phyloP scores from a whole-genome alignment of 2,329 filamentous ascomycete species.

The Fusarium robinianum region DNA sequence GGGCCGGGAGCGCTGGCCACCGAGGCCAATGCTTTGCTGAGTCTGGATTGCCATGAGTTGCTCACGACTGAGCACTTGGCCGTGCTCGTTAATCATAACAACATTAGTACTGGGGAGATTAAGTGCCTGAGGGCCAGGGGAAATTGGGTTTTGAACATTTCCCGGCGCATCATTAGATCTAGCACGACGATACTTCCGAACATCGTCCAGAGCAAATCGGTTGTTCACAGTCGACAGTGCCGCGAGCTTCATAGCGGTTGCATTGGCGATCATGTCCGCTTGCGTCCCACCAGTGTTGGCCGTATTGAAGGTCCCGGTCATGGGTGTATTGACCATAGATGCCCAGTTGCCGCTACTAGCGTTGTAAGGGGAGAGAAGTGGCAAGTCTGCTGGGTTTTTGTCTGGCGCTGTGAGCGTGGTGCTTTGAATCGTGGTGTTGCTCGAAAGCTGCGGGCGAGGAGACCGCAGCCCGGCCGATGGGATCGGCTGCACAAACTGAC shows the following conservation, averaged over 20 bases:
- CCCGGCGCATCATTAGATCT: conserved; percentile 83
- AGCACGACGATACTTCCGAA: conserved; percentile 91
- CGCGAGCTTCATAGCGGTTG: conserved; percentile 97
- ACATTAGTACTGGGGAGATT: conserved; percentile 74
- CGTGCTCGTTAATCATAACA: conserved; percentile 93
- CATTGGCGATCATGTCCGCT: conserved; percentile 98
- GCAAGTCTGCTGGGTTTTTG: conserved; percentile 70
- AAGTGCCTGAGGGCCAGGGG: conserved; percentile 66
- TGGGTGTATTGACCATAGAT: conserved; percentile 96
- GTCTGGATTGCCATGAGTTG: conserved; percentile 82
- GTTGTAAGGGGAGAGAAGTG: conserved; percentile 82
- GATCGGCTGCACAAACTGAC: conserved; percentile 87
- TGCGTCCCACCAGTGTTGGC: conserved; percentile 63
- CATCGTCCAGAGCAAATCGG: conserved; percentile 93
- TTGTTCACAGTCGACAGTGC: conserved; percentile 98
- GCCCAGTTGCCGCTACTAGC: conserved; percentile 92
- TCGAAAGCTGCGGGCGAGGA: conserved; percentile 70
- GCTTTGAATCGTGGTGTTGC: conserved; percentile 75
- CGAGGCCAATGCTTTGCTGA: conserved; percentile 64
- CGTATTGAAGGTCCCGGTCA: conserved; percentile 81
- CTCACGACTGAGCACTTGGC: conserved; percentile 82
- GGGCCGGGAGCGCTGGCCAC: conserved; percentile 78
- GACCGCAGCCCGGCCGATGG: conserved; percentile 77
- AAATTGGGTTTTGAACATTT: conserved; percentile 64
- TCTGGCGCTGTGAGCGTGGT: conserved; percentile 78